phyloP scores from a whole-genome alignment of 805 yeast species.

The Tetrapisispora taiwanensis region DNA sequence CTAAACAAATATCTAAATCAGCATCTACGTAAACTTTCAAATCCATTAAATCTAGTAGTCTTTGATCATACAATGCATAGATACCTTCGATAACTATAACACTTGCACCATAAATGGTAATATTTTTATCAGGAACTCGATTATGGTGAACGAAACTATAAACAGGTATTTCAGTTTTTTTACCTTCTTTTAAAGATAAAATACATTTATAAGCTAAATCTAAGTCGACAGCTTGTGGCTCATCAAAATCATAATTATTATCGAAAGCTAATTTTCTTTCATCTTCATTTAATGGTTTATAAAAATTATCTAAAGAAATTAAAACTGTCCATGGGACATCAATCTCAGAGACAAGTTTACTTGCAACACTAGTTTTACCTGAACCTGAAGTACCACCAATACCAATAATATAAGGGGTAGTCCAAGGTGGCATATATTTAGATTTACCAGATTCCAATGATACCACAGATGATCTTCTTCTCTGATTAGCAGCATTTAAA shows the following conservation, averaged over 20 bases:
- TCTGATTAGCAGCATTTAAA: background rate
- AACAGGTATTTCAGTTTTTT: constrained; percentile 54
- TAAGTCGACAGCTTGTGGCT: constrained; percentile 75
- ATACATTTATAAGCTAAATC: constrained; percentile 61
- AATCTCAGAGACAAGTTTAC: constrained; percentile 61
- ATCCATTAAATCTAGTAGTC: constrained; percentile 68
- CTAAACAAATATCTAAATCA: constrained; percentile 84
- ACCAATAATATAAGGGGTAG: constrained; percentile 77
- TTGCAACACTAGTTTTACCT: constrained; percentile 89
- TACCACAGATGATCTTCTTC: constrained; percentile 9
- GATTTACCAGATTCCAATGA: constrained; percentile 5
- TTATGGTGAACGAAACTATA: constrained; percentile 57
- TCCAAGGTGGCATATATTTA: constrained; percentile 74
- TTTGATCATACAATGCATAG: constrained; percentile 63
- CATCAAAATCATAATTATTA: constrained; percentile 76
- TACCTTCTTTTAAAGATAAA: constrained; percentile 58
- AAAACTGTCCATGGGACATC: constrained; percentile 94
- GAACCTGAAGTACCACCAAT: constrained; percentile 82
- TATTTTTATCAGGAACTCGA: constrained; percentile 50
- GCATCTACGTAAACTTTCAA: constrained; percentile 87
- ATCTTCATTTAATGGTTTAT: constrained; percentile 58
- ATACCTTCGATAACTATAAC: constrained; percentile 90
- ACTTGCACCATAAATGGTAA: constrained; percentile 85
- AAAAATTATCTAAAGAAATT: constrained; percentile 83
- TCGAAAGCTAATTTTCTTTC: constrained; percentile 54